Evolutionary conservation across 1,284 basidiomycete species (phyloP), one percentile per base, ranked within the genome.

Genomic region (Inonotus obliquus): DNA sequence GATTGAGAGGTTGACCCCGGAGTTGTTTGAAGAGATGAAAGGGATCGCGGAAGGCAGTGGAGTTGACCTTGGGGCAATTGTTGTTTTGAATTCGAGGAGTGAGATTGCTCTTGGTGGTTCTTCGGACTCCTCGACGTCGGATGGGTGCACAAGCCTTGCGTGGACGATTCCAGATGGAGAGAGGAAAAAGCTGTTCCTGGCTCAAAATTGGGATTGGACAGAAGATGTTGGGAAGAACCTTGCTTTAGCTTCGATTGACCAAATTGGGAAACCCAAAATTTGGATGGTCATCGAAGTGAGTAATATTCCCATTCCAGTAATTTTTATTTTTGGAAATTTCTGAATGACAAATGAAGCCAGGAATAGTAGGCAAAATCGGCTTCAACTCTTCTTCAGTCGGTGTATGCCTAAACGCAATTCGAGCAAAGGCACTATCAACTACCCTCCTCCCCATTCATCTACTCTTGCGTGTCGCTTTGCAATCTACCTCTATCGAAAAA

Each of bases 181-280:
- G 29, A 27, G 14, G 19, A 32, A 29, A 10, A 29, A 25, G 55
- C 70, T 71, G 63, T 66, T 73, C 54, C 66, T 75, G n/a, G 73
- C 70, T 10, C 74, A 76, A 67, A 75, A 75, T 65, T 76, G 75
- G 75, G 75, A 76, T 62, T 76, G 75, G 74, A 68, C 71, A n/a
- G 67, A 67, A 55, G 57, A 65, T 7, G 71, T 74, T 29, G 68
- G 70, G 19, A 68, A 73, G 62, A 74, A 74, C 60, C 70, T 76
- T 54, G 73, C 71, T 4, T 61, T 75, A 48, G 68, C 68, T 6
- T 68, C 72, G 19, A 72, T 75, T 54, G 60, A 62, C 23, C 64
- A 67, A 54, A 54, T 54, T 13, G 70, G 69, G 4, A 74, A 73
- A 61, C 73, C 74, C 7, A 67, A 67, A 27, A 73, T 75, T 21